phyloP scores from a whole-genome alignment of 805 yeast genomes.

The Candida germanica region DNA sequence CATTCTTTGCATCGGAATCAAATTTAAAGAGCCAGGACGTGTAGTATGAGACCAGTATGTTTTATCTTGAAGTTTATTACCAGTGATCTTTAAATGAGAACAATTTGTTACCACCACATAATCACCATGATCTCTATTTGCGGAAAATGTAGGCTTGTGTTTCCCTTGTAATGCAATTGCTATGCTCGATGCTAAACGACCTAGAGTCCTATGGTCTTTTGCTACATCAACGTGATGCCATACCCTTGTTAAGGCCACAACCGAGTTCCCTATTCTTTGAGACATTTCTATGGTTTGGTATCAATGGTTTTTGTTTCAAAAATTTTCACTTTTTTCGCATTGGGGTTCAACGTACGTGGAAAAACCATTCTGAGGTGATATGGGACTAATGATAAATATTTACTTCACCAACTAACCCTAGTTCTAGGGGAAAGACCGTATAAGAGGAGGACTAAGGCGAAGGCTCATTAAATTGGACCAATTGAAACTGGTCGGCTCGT shows the following conservation, averaged over 20 bases:
- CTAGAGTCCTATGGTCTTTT: constrained; percentile 78
- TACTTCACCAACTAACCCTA: too few species aligned
- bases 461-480: too few species aligned
- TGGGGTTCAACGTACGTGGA: too few species aligned
- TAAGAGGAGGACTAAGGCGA: too few species aligned
- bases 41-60: constrained; percentile 86
- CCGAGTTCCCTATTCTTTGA: constrained; percentile 46
- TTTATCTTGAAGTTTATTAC: constrained; percentile 77
- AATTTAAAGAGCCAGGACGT: constrained; percentile 85
- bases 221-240: constrained; percentile 98
- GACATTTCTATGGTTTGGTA: constrained; percentile 20
- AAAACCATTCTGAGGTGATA: too few species aligned
- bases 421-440: too few species aligned
- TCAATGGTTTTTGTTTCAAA: background rate
- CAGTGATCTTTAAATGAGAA: constrained; percentile 74
- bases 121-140: constrained; percentile 82
- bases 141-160: constrained; percentile 86
- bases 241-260: constrained; percentile 72
- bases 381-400: background rate
- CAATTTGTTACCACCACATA: constrained; percentile 96
- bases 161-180: constrained; percentile 93
- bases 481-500: too few species aligned
- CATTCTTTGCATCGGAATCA: constrained; percentile 76
- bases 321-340: constrained; percentile 6
- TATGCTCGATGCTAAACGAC: constrained; percentile 86